Evolutionary conservation across 129 eudicot genomes (phyloP), one percentile per base, ranked within the genome.

Genomic region (Centella asiatica): DNA sequence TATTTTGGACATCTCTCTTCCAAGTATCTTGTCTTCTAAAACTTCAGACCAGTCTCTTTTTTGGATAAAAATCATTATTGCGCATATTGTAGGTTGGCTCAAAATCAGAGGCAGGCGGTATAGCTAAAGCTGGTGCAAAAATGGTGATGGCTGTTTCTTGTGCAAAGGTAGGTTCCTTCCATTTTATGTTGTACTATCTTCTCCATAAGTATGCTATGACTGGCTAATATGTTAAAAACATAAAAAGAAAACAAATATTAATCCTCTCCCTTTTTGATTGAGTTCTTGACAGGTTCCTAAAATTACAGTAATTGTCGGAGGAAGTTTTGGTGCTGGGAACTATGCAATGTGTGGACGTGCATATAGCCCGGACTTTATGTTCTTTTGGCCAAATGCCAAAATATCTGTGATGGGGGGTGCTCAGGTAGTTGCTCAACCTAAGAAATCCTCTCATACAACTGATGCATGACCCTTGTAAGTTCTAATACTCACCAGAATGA

Each of bases 281-380:
- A 28, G 31, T 31, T n/a, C 17, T 7, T 2, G 26, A 19, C 73
- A 93, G 99, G 99, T 93, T 63, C 99, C 99, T 10, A 93, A 93
- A 72, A 84, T 93, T 36, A 93, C 99, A 12, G 67, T 93, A 57
- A 67, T 92, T 27, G 69, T 93, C 61, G 99, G 99, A 57, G 99
- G 87, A 80, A 93, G 99, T 80, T 93, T 93, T 74, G 96, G 99
- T 53, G 99, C 99, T 48, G 99, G 99, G 44, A 93, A 93, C 67
- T 93, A 93, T 74, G 99, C 99, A 72, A 93, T 93, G 99, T 93
- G 99, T 70, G 99, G 99, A 28, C 99, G 99, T 56, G 96, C 99
- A 42, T 93, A 87, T 71, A 85, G 96, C 83, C 99, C 99, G 1
- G 61, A 93, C 67, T 93, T 93, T 72, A 79, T 93, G 95, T 93